A percentile compares a stretch with the other conserved stretches of the same genome.
These are phyloP conservation scores for Naematelia aurantialba DNA, from an alignment of 768 basidiomycete genomes.

Conservation along the genomic window DNA sequence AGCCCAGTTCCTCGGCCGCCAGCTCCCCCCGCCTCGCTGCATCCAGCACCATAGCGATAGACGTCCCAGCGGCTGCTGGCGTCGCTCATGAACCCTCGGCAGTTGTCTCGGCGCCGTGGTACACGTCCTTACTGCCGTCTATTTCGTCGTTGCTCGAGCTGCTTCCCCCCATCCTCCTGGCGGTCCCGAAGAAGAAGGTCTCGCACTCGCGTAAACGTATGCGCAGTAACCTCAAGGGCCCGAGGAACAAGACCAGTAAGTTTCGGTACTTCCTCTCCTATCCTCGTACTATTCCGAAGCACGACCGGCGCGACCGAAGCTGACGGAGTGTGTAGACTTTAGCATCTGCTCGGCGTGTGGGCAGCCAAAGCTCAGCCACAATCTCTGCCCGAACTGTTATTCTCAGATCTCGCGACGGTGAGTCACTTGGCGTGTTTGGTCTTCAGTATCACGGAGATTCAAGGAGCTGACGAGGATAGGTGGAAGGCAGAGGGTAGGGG, in stretches of 20 bases:
- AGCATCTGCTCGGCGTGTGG: conserved; percentile 89
- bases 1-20: not conserved
- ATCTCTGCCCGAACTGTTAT: conserved; percentile 79
- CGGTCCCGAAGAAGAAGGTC: conserved; percentile 89
- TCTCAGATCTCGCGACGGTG: conserved; percentile 64
- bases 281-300: not conserved
- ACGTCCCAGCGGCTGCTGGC: too few relatives aligned
- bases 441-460: conserved; percentile 3
- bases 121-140: conserved; percentile 41
- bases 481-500: conserved; percentile 39
- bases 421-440: too few relatives aligned
- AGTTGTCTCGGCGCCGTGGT: conserved; percentile 9
- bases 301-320: not conserved
- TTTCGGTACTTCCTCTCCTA: conserved; percentile 2
- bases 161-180: conserved; percentile 79
- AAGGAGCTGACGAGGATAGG: conserved; percentile 23
- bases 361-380: conserved; percentile 78
- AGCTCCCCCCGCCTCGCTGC: not conserved
- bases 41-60: not conserved
- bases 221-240: conserved; percentile 87
- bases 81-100: too few relatives aligned
- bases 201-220: conserved; percentile 94
- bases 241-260: conserved; percentile 89
- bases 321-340: conserved; percentile 62
- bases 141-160: conserved; percentile 63